These are phyloP conservation scores for Psophocarpus tetragonolobus DNA, from an alignment of 306 rosid species.

Conservation along the genomic window DNA sequence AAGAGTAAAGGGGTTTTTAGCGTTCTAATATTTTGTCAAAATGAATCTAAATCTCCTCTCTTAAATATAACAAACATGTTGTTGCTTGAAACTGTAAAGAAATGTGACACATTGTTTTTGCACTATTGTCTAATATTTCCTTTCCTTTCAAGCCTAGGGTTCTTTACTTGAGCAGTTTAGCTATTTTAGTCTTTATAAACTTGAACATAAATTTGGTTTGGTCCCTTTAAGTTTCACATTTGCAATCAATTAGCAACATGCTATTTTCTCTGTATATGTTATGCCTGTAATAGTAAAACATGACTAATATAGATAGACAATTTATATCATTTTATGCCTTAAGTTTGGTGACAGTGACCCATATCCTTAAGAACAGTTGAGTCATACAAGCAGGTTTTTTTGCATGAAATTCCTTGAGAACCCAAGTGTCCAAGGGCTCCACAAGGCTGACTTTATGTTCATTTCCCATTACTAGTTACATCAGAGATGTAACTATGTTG, in stretches of 20 bases:
- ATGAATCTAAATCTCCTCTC: neutral
- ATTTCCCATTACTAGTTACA: too few relatives aligned
- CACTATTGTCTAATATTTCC: neutral
- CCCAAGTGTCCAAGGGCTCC: neutral
- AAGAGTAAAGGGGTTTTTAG: neutral
- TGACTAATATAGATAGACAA: neutral
- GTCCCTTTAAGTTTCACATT: neutral
- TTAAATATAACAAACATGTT: neutral
- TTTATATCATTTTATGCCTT: neutral
- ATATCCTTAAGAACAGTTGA: neutral
- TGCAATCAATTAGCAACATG: neutral
- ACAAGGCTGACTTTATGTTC: neutral
- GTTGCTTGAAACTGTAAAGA: neutral
- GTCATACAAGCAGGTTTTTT: neutral
- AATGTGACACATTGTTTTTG: neutral
- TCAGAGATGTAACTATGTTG: too few relatives aligned
- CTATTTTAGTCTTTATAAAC: neutral
- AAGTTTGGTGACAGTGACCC: neutral
- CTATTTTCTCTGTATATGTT: neutral
- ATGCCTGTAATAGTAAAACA: neutral
- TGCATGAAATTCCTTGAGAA: neutral
- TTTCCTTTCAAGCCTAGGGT: neutral
- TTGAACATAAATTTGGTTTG: neutral
- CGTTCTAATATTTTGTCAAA: neutral
- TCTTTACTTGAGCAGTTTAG: too few relatives aligned